These are phyloP conservation scores for Paramecium sonneborni DNA, from an alignment of 73 alveolate genomes.

Conservation along the genomic window DNA sequence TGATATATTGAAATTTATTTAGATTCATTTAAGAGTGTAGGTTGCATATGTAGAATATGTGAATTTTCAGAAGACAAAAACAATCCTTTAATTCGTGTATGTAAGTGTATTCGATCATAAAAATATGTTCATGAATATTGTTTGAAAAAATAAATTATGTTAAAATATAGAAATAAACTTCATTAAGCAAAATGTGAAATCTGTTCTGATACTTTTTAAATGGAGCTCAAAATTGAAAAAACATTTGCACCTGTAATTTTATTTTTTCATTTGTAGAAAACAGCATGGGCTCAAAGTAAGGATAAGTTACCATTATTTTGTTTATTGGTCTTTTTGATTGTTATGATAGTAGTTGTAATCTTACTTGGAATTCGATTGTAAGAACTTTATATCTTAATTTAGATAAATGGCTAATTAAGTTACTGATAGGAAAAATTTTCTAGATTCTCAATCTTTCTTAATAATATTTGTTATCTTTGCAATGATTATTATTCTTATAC, in stretches of 20 bases:
- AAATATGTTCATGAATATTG: slow-evolving; percentile 40
- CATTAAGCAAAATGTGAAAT: slow-evolving; percentile 1
- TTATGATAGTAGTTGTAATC: background rate
- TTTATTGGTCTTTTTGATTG: slow-evolving; percentile 11
- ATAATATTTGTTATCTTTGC: background rate
- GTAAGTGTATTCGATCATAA: background rate
- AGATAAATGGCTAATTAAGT: background rate
- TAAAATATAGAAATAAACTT: background rate
- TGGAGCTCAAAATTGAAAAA: slow-evolving; percentile 1
- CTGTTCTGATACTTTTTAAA: background rate
- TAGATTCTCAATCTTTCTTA: background rate
- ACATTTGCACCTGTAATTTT: background rate
- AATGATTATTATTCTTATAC: background rate
- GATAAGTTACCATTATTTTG: slow-evolving; percentile 37
- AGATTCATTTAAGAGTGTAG: slow-evolving; percentile 29
- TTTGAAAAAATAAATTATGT: background rate
- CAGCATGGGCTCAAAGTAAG: slow-evolving; percentile 14
- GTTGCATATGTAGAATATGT: slow-evolving; percentile 31
- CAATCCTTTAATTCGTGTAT: background rate
- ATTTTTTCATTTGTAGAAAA: background rate
- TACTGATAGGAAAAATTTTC: slow-evolving; percentile 13
- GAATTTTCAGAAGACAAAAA: background rate
- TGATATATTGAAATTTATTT: background rate
- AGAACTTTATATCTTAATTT: background rate
- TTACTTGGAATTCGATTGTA: background rate